phyloP scores from a whole-genome alignment of 2,329 filamentous ascomycete species.

The Fusarium papillatum region DNA sequence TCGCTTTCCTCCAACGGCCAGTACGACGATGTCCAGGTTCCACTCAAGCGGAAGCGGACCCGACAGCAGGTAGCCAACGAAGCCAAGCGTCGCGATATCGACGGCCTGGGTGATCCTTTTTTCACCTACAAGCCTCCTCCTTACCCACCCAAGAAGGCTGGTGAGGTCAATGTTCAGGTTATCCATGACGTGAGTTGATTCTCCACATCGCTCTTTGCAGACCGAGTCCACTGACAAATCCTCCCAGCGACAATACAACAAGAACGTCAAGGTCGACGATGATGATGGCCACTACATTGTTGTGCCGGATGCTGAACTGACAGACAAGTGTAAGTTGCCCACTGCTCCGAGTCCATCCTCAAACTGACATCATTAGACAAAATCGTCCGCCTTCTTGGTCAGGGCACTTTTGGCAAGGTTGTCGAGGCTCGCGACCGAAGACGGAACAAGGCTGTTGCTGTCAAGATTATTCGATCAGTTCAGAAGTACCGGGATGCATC shows the following conservation, averaged over 20 bases:
- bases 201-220: slow-evolving; percentile 9
- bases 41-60: slow-evolving; percentile 92
- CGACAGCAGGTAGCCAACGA: slow-evolving; percentile 87
- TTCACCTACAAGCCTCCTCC: slow-evolving; percentile 88
- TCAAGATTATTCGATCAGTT: slow-evolving; percentile 98
- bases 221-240: slow-evolving; percentile 25
- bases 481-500: slow-evolving; percentile 98
- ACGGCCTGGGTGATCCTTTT: slow-evolving; percentile 78
- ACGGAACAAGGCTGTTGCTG: slow-evolving; percentile 84
- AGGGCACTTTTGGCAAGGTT: slow-evolving; percentile 98
- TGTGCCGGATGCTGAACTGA: slow-evolving; percentile 86
- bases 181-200: slow-evolving; percentile 71
- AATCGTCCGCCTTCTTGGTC: slow-evolving; percentile 90
- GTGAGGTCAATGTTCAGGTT: slow-evolving; percentile 77
- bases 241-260: slow-evolving; percentile 55
- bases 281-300: slow-evolving; percentile 99
- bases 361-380: slow-evolving; percentile 71
- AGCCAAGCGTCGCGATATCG: slow-evolving; percentile 82
- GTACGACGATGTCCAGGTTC: slow-evolving; percentile 76
- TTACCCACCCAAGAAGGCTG: slow-evolving; percentile 90
- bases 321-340: slow-evolving; percentile 84
- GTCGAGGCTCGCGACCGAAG: slow-evolving; percentile 90
- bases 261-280: slow-evolving; percentile 87
- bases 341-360: background rate
- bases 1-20: slow-evolving; percentile 75